A percentile compares a stretch with the other conserved stretches of the same genome.
Evolutionary conservation across 2,329 filamentous ascomycete genomes (phyloP).

Genomic region (Colletotrichum sp.): DNA sequence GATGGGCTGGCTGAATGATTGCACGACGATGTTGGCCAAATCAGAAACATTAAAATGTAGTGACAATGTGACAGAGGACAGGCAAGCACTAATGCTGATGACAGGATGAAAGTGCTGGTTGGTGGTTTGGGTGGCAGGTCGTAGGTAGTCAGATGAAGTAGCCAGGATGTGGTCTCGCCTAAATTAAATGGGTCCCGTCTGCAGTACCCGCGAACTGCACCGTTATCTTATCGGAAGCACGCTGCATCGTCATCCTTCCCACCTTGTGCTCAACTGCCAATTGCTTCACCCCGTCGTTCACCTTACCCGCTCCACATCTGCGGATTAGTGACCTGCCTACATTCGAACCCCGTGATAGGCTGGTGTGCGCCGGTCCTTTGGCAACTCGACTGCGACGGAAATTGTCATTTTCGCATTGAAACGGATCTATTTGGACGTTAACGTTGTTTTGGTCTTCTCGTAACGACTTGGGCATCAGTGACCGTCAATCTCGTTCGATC

Average conservation of each 20-base stretch:
- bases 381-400: background rate
- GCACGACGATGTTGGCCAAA: background rate
- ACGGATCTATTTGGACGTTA: background rate
- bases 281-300: conserved; percentile 8
- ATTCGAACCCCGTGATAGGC: conserved; percentile 1
- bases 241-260: background rate
- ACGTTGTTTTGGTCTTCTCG: background rate
- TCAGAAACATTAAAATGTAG: background rate
- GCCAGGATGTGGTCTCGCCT: background rate
- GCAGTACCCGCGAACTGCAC: background rate
- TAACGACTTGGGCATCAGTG: background rate
- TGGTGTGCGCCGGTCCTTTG: background rate
- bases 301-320: conserved; percentile 10
- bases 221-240: conserved; percentile 14
- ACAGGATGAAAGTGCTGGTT: background rate
- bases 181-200: background rate
- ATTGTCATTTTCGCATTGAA: background rate
- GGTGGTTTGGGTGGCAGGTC: background rate
- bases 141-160: background rate
- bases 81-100: background rate
- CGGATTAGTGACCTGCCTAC: background rate
- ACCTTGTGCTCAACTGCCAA: conserved; percentile 2
- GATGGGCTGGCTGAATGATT: background rate
- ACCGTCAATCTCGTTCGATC: background rate
- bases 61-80: background rate